Percentiles rank a stretch among this genome's conserved stretches.
These are phyloP conservation scores for Ascochyta clinopodiicola DNA, from an alignment of 2,329 filamentous ascomycete species.

Conservation along the genomic window DNA sequence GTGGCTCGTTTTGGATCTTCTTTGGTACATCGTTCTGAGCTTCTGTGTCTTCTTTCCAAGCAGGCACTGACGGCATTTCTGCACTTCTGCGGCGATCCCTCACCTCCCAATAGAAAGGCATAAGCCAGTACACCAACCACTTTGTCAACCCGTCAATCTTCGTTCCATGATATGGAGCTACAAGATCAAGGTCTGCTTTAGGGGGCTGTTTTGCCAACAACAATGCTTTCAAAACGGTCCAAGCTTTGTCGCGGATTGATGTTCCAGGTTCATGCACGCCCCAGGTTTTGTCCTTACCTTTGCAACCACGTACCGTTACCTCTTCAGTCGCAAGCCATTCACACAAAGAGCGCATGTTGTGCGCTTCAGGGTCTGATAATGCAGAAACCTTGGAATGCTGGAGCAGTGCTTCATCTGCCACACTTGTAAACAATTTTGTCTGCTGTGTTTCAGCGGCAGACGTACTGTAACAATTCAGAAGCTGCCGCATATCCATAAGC, in stretches of 20 bases:
- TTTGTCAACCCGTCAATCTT: constrained; percentile 4
- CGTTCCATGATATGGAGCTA: background rate
- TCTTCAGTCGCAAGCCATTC: background rate
- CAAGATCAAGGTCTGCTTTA: background rate
- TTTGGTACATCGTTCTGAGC: background rate
- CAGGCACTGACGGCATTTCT: too few species aligned
- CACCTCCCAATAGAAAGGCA: background rate
- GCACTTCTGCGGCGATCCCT: background rate
- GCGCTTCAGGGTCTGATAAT: background rate
- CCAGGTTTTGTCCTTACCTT: background rate
- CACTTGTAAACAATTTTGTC: too few species aligned
- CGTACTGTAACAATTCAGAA: constrained; percentile 4
- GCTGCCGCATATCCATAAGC: background rate
- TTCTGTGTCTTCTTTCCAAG: too few species aligned
- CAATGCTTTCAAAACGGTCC: background rate
- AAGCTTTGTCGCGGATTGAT: background rate
- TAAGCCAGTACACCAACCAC: background rate
- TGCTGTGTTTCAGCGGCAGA: background rate
- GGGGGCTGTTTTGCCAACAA: background rate
- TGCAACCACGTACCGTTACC: background rate
- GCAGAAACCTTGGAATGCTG: background rate
- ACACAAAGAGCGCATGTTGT: background rate
- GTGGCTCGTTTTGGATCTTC: background rate
- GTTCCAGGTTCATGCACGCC: background rate
- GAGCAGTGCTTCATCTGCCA: background rate